Evolutionary conservation across 495 filamentous ascomycete species (phyloP), one percentile per base, ranked within the genome.

Genomic region (Aspergillus funiculosus): DNA sequence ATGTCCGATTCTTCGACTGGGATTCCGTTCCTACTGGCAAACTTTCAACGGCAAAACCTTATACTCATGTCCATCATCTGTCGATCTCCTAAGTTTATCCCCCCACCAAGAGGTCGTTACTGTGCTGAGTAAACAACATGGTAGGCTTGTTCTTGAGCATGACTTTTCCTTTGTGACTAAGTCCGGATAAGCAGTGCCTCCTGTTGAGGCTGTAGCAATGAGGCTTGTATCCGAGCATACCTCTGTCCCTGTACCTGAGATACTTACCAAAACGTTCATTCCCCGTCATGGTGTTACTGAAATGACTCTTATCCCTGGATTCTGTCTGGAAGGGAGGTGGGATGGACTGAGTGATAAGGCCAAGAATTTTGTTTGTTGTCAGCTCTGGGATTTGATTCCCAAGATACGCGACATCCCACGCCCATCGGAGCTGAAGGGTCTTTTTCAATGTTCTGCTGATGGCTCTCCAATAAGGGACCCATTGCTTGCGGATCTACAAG

Each of bases 371-470:
- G 36, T 65, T 7, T 69, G 66, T 50, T 50, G 19, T 36, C 59
- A 67, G 48, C 49, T 57, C 4, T 69, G 60, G 63, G 45, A 54
- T 27, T 27, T 68, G 3, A 58, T 68, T 21, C 52, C 53, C 9
- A 41, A 62, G 47, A 52, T 65, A 27, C 62, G 54, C 11, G 28
- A 45, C 6, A 60, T 65, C 20, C 55, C 56, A 29, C 52, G 28
- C 20, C 60, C 61, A 40, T 13, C 48, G 22, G 36, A 60, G 36
- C 14, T 61, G 11, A 24, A 53, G 2, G 44, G 49, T 48, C 34
- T 62, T 15, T 61, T 64, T 34, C 62, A 65, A 40, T 68, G 64
- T 47, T 39, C 48, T 17, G 64, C 61, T 4, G 61, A 68, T 47
- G 58, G 66, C 45, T 68, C 62, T 43, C 50, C 39, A 19, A 54